Conservation (phyloP, 2,329 filamentous ascomycete species). For the Sarocladium brachiariae region DNA sequence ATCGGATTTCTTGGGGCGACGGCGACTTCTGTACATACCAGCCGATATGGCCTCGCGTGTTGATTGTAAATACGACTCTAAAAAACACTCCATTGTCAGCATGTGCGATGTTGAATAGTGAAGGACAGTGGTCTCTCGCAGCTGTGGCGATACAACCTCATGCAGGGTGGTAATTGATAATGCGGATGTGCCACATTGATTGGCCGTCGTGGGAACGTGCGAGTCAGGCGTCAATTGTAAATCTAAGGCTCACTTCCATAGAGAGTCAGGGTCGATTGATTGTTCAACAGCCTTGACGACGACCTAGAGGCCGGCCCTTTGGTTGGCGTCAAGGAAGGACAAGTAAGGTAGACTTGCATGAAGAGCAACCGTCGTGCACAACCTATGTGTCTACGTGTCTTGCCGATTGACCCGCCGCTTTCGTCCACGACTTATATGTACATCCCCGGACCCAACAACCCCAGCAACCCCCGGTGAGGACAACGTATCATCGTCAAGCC, state of each 20-base stretch:
- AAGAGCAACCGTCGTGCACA: neutral
- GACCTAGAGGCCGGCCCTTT: too few species aligned
- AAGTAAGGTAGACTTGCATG: conserved; percentile 12
- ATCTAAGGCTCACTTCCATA: conserved; percentile 12
- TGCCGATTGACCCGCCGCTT: conserved; percentile 2
- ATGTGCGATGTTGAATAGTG: too few species aligned
- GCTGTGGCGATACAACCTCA: too few species aligned
- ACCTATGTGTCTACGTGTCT: conserved; percentile 8
- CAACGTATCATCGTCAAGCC: neutral
- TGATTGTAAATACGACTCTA: conserved; percentile 8
- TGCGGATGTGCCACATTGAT: too few species aligned
- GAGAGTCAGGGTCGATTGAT: neutral
- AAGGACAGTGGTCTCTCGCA: too few species aligned
- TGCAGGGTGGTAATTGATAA: too few species aligned
- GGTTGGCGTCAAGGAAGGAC: too few species aligned
- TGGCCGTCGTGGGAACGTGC: too few species aligned
- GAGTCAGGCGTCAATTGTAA: too few species aligned
- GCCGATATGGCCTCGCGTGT: neutral
- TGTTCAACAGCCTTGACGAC: too few species aligned
- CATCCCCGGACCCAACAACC: neutral
- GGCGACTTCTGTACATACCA: neutral
- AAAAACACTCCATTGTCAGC: too few species aligned
- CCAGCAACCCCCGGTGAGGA: neutral
- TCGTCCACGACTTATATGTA: neutral
- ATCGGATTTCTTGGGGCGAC: neutral